Conservation (phyloP, 1,284 basidiomycete genomes). For the Cystobasidium slooffiae region DNA sequence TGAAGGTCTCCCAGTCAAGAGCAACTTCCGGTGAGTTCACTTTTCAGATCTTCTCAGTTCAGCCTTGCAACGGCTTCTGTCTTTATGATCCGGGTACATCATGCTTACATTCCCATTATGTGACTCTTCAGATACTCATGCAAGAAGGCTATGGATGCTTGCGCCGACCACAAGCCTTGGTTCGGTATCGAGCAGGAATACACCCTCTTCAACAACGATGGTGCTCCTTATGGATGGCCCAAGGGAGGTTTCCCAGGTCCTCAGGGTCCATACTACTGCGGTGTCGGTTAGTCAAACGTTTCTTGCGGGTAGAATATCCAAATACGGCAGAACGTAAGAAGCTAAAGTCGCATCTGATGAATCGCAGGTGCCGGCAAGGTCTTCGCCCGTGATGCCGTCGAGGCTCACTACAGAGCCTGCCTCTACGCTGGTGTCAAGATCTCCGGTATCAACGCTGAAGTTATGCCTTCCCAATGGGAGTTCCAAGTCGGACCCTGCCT, state of each 20-base stretch:
- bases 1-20: constrained; percentile 96
- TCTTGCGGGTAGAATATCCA: not conserved
- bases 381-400: constrained; percentile 97
- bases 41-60: no score
- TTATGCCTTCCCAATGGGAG: constrained; percentile 97
- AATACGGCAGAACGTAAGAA: constrained; percentile 17
- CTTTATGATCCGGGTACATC: no score
- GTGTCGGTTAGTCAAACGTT: constrained; percentile 74
- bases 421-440: constrained; percentile 97
- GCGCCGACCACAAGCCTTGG: constrained; percentile 82
- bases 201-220: constrained; percentile 89
- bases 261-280: constrained; percentile 99
- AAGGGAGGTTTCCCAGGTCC: constrained; percentile 94
- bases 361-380: constrained; percentile 87
- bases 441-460: constrained; percentile 99
- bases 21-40: constrained; percentile 76
- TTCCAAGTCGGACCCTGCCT: constrained; percentile 44
- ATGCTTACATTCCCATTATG: not conserved
- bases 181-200: constrained; percentile 67
- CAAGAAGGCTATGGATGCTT: constrained; percentile 90
- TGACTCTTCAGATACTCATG: constrained; percentile 49
- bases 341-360: constrained; percentile 7
- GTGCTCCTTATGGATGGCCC: constrained; percentile 92
- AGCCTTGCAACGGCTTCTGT: not conserved
- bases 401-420: constrained; percentile 96